Evolutionary conservation across 179 eudicot genomes (phyloP).

Genomic region (Spergularia azorica): DNA sequence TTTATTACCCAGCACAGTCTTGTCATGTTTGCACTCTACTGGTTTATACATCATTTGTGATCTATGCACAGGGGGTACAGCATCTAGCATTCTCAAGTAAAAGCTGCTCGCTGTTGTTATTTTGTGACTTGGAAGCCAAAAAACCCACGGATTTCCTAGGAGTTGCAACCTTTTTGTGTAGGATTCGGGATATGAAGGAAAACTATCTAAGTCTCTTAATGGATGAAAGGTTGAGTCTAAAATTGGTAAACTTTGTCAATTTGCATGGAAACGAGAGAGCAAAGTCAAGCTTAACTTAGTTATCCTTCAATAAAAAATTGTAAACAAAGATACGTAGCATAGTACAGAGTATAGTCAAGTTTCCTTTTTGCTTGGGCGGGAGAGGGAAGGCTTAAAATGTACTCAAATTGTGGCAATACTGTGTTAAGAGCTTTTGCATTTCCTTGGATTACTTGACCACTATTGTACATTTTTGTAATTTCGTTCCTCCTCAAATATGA

Average conservation of each 20-base stretch:
- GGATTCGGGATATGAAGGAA: neutral
- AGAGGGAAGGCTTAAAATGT: too few species aligned
- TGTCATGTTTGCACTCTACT: neutral
- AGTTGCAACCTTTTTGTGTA: neutral
- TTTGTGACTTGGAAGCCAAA: neutral
- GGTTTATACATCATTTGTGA: neutral
- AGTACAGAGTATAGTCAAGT: neutral
- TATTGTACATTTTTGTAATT: too few species aligned
- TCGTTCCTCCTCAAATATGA: neutral
- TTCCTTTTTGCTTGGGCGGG: too few species aligned
- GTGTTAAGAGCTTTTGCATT: too few species aligned
- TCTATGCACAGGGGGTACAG: neutral
- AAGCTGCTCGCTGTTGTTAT: slow-evolving; percentile 3
- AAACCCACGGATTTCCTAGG: neutral
- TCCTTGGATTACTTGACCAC: too few species aligned
- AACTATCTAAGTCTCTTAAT: neutral
- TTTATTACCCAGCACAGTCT: neutral
- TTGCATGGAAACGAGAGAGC: neutral
- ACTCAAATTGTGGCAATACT: too few species aligned
- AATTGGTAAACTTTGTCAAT: neutral
- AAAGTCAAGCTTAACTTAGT: neutral
- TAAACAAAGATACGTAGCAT: neutral
- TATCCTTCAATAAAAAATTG: neutral
- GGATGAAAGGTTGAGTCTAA: neutral
- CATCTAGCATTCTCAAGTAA: neutral